These are phyloP conservation scores for Fusarium succisae DNA, from an alignment of 2,329 filamentous ascomycete species.

Conservation along the genomic window DNA sequence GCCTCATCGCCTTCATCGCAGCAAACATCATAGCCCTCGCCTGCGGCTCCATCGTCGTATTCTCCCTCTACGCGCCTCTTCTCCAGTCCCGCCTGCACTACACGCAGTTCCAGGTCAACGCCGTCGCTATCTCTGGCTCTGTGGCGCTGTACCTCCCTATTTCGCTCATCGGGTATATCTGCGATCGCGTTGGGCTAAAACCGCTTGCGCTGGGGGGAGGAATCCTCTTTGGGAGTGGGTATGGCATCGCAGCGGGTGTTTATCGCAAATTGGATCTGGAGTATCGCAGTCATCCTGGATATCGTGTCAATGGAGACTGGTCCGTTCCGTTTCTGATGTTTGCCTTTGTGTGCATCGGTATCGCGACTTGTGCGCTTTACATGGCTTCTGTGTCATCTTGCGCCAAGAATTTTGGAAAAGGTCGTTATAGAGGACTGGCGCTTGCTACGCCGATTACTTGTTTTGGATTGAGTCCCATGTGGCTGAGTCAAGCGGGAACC, in stretches of 20 bases:
- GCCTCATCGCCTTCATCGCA: conserved; percentile 61
- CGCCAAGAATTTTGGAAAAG: conserved; percentile 96
- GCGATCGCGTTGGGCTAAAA: conserved; percentile 86
- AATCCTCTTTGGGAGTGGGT: conserved; percentile 80
- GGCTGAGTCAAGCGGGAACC: conserved; percentile 89
- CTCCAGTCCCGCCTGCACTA: conserved; percentile 90
- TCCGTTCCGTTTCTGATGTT: conserved; percentile 85
- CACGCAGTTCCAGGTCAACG: conserved; percentile 91
- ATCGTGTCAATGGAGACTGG: conserved; percentile 62
- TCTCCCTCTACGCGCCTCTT: conserved; percentile 91
- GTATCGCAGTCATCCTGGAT: conserved; percentile 48
- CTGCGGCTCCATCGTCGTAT: conserved; percentile 91
- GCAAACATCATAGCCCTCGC: conserved; percentile 72
- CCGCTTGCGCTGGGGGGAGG: conserved; percentile 79
- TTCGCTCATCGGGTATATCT: conserved; percentile 87
- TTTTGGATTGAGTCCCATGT: conserved; percentile 94
- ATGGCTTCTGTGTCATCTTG: conserved; percentile 91
- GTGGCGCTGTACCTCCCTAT: conserved; percentile 93
- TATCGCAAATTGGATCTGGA: conserved; percentile 68
- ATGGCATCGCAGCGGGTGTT: conserved; percentile 81
- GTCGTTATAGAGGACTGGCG: conserved; percentile 86
- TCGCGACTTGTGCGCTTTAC: conserved; percentile 89
- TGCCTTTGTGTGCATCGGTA: conserved; percentile 84
- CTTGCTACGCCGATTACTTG: conserved; percentile 90
- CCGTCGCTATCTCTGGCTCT: conserved; percentile 86